Percentiles rank a stretch among this genome's conserved stretches.
phyloP scores from a whole-genome alignment of 345 rosid species.

The Orychophragmus violaceus region DNA sequence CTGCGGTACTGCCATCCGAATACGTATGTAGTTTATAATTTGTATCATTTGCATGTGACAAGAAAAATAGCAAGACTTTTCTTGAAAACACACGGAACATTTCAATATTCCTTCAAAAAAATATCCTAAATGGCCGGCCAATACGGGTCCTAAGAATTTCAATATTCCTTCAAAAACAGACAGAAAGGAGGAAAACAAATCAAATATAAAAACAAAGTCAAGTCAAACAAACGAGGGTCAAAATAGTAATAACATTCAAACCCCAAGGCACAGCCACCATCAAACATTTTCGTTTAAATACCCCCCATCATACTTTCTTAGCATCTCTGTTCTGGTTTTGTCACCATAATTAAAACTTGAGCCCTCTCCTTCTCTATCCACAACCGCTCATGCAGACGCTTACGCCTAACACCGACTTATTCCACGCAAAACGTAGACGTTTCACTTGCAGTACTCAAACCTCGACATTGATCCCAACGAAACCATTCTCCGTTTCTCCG shows the following conservation, averaged over 20 bases:
- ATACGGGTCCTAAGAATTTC: slow-evolving; percentile 3
- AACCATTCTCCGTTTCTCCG: background rate
- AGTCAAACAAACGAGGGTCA: slow-evolving; percentile 23
- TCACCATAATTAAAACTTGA: slow-evolving; percentile 1
- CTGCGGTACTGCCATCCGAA: background rate
- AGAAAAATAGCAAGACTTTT: slow-evolving; percentile 2
- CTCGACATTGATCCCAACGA: slow-evolving; percentile 44
- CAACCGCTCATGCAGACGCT: slow-evolving; percentile 42
- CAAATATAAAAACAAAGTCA: slow-evolving; percentile 28
- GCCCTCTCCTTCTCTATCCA: background rate
- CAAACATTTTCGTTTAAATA: slow-evolving; percentile 9
- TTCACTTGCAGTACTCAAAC: slow-evolving; percentile 40
- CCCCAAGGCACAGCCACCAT: background rate
- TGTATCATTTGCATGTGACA: background rate
- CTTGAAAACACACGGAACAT: slow-evolving; percentile 8
- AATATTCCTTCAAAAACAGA: slow-evolving; percentile 1
- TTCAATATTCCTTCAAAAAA: background rate
- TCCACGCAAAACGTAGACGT: slow-evolving; percentile 41
- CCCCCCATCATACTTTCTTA: background rate
- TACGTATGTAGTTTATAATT: background rate
- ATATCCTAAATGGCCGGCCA: slow-evolving; percentile 15
- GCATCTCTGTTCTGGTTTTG: slow-evolving; percentile 3
- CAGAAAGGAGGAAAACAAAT: background rate
- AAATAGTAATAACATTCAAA: slow-evolving; percentile 9
- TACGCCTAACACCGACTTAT: slow-evolving; percentile 39